A percentile compares a stretch with the other conserved stretches of the same genome.
phyloP scores from a whole-genome alignment of 2,329 filamentous ascomycete genomes.

The Claviceps africana region DNA sequence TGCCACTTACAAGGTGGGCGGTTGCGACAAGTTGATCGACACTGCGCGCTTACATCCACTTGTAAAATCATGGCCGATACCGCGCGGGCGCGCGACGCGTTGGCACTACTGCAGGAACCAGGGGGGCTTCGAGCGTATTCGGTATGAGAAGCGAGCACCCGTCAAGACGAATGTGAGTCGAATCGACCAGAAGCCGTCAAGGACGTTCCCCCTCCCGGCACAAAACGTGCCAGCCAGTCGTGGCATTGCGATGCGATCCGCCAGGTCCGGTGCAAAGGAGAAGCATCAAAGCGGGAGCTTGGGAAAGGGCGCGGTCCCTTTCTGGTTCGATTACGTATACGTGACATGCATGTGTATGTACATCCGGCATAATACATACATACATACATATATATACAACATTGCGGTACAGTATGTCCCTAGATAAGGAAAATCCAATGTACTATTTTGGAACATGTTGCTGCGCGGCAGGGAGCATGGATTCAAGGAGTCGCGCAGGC shows the following conservation, averaged over 20 bases:
- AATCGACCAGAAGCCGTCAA: not conserved
- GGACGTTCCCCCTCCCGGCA: too few relatives aligned
- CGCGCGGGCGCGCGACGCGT: not conserved
- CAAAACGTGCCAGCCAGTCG: not conserved
- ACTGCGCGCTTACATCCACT: too few relatives aligned
- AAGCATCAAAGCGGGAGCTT: not conserved
- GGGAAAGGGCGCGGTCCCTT: not conserved
- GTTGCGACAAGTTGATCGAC: not conserved
- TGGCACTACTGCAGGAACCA: conserved; percentile 3
- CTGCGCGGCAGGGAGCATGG: not conserved
- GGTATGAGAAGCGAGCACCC: not conserved
- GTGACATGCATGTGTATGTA: too few relatives aligned
- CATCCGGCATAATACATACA: too few relatives aligned
- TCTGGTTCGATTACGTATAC: not conserved
- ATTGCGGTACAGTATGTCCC: too few relatives aligned
- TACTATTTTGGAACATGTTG: not conserved
- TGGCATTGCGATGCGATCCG: not conserved
- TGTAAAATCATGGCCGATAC: not conserved
- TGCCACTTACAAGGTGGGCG: too few relatives aligned
- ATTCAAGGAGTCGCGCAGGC: too few relatives aligned
- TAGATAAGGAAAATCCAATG: too few relatives aligned
- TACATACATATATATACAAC: too few relatives aligned
- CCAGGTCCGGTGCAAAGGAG: too few relatives aligned
- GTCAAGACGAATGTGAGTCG: not conserved
- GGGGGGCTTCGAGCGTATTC: not conserved